Conservation (phyloP, 1,139 yeast species). For the Hyphopichia fennica region DNA sequence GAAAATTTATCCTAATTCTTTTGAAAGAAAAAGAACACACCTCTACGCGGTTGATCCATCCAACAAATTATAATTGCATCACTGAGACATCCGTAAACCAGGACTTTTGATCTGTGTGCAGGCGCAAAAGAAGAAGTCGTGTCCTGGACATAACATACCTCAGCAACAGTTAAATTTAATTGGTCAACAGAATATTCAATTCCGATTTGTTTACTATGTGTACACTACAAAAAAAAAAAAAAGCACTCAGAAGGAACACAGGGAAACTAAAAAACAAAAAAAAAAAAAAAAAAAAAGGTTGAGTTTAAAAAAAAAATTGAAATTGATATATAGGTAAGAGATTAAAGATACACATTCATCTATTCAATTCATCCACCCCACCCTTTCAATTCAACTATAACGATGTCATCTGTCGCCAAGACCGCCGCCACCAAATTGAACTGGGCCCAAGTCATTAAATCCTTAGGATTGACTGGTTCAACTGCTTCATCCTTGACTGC, state of each 20-base stretch:
- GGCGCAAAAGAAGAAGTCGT: no score
- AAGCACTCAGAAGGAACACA: not conserved
- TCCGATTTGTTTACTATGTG: not conserved
- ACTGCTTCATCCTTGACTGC: slow-evolving; percentile 86
- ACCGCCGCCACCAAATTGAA: slow-evolving; percentile 86
- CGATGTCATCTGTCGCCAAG: slow-evolving; percentile 52
- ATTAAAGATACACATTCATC: not conserved
- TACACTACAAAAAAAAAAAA: no score
- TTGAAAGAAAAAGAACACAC: no score
- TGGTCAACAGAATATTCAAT: not conserved
- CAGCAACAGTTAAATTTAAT: no score
- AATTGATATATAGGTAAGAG: not conserved
- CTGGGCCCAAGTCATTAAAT: slow-evolving; percentile 89
- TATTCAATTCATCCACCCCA: not conserved
- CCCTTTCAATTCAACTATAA: slow-evolving; percentile 3
- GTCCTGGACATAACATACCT: no score
- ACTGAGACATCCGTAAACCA: no score
- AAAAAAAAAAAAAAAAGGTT: not conserved
- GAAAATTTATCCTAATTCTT: no score
- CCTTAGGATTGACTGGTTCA: slow-evolving; percentile 89
- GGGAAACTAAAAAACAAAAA: not conserved
- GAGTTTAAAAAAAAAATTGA: not conserved
- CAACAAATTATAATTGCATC: no score
- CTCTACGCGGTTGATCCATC: no score
- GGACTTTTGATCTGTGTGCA: no score